phyloP scores from a whole-genome alignment of 345 rosid genomes.

The Euphorbia tirucalli region DNA sequence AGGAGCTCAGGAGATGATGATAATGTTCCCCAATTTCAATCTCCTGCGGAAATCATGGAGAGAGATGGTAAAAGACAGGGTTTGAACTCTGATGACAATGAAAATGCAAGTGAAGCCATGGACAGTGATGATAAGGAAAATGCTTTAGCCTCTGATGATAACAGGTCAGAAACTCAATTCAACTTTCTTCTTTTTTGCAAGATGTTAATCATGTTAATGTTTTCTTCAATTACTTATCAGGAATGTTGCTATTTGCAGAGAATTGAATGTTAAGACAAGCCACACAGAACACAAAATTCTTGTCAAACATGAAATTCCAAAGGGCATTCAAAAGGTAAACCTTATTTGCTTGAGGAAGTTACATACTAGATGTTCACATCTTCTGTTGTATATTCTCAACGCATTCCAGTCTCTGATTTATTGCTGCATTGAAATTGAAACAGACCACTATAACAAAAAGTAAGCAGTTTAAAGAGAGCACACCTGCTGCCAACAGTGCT shows the following conservation, averaged over 20 bases:
- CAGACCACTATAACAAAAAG: slow-evolving; percentile 40
- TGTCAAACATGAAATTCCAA: slow-evolving; percentile 36
- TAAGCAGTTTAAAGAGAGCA: slow-evolving; percentile 41
- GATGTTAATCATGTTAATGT: slow-evolving; percentile 6
- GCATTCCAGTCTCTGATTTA: slow-evolving; percentile 17
- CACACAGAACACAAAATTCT: slow-evolving; percentile 33
- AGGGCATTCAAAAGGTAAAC: slow-evolving; percentile 41
- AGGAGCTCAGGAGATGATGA: background rate
- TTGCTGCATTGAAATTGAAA: slow-evolving; percentile 17
- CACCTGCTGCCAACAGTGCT: slow-evolving; percentile 25
- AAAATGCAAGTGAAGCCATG: slow-evolving; percentile 22
- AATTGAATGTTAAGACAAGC: slow-evolving; percentile 17
- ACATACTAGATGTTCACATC: background rate
- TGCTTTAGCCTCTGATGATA: slow-evolving; percentile 39
- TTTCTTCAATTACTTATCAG: background rate
- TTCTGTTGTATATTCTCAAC: background rate
- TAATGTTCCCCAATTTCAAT: slow-evolving; percentile 1
- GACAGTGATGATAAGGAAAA: slow-evolving; percentile 56
- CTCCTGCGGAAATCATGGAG: slow-evolving; percentile 13
- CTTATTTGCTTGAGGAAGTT: slow-evolving; percentile 3
- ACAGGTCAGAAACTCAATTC: slow-evolving; percentile 39
- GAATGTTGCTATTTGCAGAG: slow-evolving; percentile 30
- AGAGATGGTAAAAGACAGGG: slow-evolving; percentile 27
- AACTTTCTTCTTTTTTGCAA: background rate
- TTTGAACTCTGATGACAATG: slow-evolving; percentile 24